Evolutionary conservation across 2,329 filamentous ascomycete species (phyloP).

Genomic region (Ramichloridium luteum): DNA sequence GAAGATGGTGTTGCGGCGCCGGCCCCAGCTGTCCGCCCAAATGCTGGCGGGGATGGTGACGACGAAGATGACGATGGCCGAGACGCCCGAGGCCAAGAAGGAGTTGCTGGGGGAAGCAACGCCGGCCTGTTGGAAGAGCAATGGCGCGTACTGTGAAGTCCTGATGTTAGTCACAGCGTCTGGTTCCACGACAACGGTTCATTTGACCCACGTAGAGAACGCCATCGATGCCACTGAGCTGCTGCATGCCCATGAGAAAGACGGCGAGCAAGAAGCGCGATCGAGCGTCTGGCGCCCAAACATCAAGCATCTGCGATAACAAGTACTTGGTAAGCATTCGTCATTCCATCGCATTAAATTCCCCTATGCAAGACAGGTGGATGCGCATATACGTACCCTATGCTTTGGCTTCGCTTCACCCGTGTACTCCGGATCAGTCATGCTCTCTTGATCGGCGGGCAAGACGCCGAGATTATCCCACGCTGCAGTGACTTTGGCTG

Average conservation of each 20-base stretch:
- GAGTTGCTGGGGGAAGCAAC: constrained; percentile 41
- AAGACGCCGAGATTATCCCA: background rate
- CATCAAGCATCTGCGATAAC: no score
- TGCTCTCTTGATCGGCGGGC: no score
- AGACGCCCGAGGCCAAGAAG: constrained; percentile 50
- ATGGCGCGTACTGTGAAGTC: constrained; percentile 52
- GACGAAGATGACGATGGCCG: constrained; percentile 46
- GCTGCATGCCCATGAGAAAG: constrained; percentile 45
- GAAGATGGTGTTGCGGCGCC: constrained; percentile 15
- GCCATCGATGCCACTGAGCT: constrained; percentile 47
- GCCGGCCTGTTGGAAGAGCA: constrained; percentile 48
- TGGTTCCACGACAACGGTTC: no score
- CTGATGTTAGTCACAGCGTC: no score
- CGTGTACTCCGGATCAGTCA: no score
- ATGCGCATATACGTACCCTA: no score
- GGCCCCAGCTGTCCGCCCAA: constrained; percentile 46
- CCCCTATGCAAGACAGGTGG: no score
- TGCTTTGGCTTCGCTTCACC: no score
- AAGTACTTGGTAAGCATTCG: no score
- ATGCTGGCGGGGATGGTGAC: constrained; percentile 45
- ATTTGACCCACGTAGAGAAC: no score
- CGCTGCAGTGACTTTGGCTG: background rate
- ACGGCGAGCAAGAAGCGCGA: constrained; percentile 37
- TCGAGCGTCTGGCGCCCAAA: no score
- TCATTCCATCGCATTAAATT: no score